Base-by-base conservation (phyloP, 2,329 filamentous ascomycete genomes). In the Rutstroemia sp. region DNA sequence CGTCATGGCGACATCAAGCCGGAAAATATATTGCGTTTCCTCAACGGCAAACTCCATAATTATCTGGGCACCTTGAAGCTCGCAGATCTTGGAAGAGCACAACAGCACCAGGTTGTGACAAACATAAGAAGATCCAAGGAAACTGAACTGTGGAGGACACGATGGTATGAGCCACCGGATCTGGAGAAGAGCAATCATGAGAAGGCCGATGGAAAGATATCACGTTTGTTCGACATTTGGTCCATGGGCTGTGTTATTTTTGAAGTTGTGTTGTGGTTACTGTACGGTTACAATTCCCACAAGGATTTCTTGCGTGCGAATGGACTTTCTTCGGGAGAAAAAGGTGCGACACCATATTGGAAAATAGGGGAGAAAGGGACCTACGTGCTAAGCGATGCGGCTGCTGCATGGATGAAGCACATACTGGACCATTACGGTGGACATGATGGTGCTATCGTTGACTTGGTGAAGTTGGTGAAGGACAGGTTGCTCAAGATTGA, bases 81-180 rank as follows among this genome's bases (percentile, higher is more conserved):
- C 10, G 49, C 49, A 52, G 49, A 52, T 52, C 12, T 52, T 37
- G 49, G 49, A 16, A 42, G 49, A 44, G 38, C 49, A 30, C 38
- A 52, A 4, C 49, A 52, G 10, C 49, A 52, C 30, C 38, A 27
- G 10, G 25, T 44, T 44, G 23, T 52, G 38, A 52, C 38, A 44
- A 27, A 23, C 2, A 44, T 52, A 14, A 44, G 38, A 10, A 18
- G 30, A 7, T 18, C 9, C 12, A 52, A 30, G 10, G 49, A 27
- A 27, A 27, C 25, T 27, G 25, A 27, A 27, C 6, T 27, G 25
- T 27, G 25, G 25, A 27, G 25, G 25, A 27, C 25, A 27, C 25
- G 25, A 27, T 27, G 25, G 25, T 27, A 27, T 27, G 25, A 27
- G 25, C 25, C 25, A 27, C 25, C 25, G 6, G 25, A 27, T 7